Percentiles rank a stretch among this genome's conserved stretches.
Conservation (phyloP, 2,329 filamentous ascomycete genomes). For the Nemania bipapillata region DNA sequence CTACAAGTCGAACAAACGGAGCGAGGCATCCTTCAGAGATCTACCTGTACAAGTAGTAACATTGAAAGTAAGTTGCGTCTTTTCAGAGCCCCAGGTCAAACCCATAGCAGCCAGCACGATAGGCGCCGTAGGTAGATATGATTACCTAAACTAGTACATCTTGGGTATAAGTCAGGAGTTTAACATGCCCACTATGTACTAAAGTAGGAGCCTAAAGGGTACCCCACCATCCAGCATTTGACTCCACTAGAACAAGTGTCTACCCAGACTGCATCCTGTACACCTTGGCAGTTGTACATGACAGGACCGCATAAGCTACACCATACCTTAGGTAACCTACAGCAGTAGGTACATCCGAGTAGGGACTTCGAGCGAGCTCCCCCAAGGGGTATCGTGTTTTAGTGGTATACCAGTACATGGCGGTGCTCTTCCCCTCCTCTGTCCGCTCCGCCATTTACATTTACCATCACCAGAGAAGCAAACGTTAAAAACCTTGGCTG, state of each 20-base stretch:
- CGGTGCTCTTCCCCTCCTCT: constrained; percentile 31
- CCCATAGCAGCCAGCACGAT: not conserved
- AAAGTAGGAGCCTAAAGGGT: constrained; percentile 11
- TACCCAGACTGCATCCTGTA: constrained; percentile 13
- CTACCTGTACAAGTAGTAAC: not conserved
- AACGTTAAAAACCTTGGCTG: constrained; percentile 40
- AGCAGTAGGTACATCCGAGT: not conserved
- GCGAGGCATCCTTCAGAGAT: not conserved
- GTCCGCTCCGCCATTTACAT: constrained; percentile 29
- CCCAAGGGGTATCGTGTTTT: not conserved
- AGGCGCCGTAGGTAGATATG: not conserved
- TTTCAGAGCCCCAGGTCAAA: not conserved
- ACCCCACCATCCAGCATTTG: constrained; percentile 28
- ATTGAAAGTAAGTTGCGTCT: not conserved
- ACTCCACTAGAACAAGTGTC: constrained; percentile 23
- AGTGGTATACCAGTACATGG: constrained; percentile 18
- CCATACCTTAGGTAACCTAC: not conserved
- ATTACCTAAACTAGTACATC: constrained; percentile 20
- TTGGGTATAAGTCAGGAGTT: constrained; percentile 22
- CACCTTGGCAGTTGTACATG: not conserved
- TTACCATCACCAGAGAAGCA: constrained; percentile 37
- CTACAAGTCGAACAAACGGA: constrained; percentile 4
- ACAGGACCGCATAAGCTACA: not conserved
- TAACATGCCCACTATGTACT: constrained; percentile 26
- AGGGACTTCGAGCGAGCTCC: not conserved